Base-by-base conservation (phyloP, 305 asterid genomes). In the Withania somnifera region DNA sequence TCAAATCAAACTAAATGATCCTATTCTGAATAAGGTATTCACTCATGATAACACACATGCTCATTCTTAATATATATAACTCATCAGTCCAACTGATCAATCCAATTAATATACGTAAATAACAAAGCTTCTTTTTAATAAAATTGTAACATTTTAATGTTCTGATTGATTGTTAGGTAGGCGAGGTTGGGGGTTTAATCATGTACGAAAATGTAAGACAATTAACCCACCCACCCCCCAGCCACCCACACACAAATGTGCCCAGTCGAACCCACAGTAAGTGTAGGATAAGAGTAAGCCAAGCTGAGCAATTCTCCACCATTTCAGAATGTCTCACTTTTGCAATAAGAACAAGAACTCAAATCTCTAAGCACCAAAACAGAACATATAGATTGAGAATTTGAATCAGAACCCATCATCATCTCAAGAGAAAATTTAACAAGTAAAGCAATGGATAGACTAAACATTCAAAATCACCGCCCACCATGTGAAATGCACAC, bases 311-410 rank as follows among this genome's bases (percentile, higher is more conserved):
- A 28, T 28, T 61, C 22, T 61, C 69, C 42, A 11, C 24, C 73
- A 34, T 66, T 66, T 66, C 50, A 34, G 50, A 66, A 32, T 8
- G 50, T 34, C 50, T 4, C 15, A 36, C 17, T 42, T 52, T 26
- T 45, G 53, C 45, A 50, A 57, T 57, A 19, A 24, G 63, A 26
- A 63, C 28, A 19, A 68, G 68, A 53, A 78, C 61, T 34, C 75
- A 66, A 51, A 79, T 77, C 56, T 84, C 51, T 26, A 79, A 63
- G 75, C 78, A 63, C 71, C 54, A 80, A 67, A 84, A 80, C 67
- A 75, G 50, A 83, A 84, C 40, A 77, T 34, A 36, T 34, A 52
- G 42, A 80, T 61, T 45, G 77, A 71, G 38, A 69, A 69, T 14
- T 22, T 42, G 78, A 38, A 24, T 71, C 78, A 71, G 75, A 32